These are phyloP conservation scores for Globisporangium echinulatum DNA, from an alignment of 352 stramenopile species.

Conservation along the genomic window DNA sequence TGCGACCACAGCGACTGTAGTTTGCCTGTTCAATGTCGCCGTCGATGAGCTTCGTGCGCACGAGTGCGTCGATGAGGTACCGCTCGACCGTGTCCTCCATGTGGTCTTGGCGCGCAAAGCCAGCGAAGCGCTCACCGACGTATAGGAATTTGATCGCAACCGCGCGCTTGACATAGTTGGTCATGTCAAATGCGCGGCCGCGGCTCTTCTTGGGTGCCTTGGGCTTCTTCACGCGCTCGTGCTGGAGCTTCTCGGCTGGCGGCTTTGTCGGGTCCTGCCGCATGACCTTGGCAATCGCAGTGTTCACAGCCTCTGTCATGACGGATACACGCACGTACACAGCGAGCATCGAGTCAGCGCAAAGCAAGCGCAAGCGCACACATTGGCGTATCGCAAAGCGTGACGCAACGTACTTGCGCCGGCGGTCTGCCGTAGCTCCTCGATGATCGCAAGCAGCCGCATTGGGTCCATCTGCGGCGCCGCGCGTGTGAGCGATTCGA, in stretches of 20 bases:
- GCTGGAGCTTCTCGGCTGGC: constrained; percentile 2
- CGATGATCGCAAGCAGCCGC: constrained; percentile 61
- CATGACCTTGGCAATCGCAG: constrained; percentile 69
- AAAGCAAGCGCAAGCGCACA: no score
- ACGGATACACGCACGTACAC: neutral
- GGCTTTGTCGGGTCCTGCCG: constrained; percentile 9
- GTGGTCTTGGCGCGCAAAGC: constrained; percentile 85
- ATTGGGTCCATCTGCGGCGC: constrained; percentile 27
- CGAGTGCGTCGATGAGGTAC: constrained; percentile 91
- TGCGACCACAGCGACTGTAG: constrained; percentile 97
- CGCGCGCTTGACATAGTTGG: constrained; percentile 64
- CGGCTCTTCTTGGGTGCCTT: constrained; percentile 27
- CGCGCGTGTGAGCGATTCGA: constrained; percentile 22
- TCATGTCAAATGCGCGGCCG: constrained; percentile 60
- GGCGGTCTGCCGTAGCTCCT: constrained; percentile 48
- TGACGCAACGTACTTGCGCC: constrained; percentile 42
- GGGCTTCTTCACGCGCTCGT: constrained; percentile 45
- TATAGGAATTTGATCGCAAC: constrained; percentile 86
- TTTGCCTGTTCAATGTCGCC: constrained; percentile 56
- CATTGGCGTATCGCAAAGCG: no score
- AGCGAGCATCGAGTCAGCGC: neutral
- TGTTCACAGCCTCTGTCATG: constrained; percentile 49
- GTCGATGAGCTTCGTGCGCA: constrained; percentile 88
- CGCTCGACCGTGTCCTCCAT: constrained; percentile 92
- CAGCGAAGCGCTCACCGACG: constrained; percentile 81